Percentiles rank a stretch among this genome's conserved stretches.
Evolutionary conservation across 1,284 basidiomycete species (phyloP).

Genomic region (Puccinia polysora): DNA sequence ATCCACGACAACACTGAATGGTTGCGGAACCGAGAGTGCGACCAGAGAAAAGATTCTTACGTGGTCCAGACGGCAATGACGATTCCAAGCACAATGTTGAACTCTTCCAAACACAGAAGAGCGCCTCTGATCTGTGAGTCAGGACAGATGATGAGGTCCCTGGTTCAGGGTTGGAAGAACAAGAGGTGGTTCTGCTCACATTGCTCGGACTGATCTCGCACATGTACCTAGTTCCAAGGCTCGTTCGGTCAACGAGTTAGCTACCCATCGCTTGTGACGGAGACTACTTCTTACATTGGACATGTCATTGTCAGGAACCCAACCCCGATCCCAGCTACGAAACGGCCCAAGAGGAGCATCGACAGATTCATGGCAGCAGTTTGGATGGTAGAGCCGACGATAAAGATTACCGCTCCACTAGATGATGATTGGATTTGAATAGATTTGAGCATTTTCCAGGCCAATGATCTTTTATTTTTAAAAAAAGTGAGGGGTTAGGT

Average conservation of each 20-base stretch:
- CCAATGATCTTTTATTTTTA: too few relatives aligned
- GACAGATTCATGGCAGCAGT: conserved; percentile 49
- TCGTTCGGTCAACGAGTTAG: not conserved
- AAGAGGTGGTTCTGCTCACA: not conserved
- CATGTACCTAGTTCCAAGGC: conserved; percentile 28
- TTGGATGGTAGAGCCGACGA: conserved; percentile 53
- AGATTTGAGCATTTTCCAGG: too few relatives aligned
- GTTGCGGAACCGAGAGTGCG: too few relatives aligned
- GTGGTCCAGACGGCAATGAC: conserved; percentile 46
- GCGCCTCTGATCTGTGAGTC: conserved; percentile 43
- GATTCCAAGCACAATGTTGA: conserved; percentile 46
- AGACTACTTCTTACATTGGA: conserved; percentile 40
- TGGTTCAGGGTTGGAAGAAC: too few relatives aligned
- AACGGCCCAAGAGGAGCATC: conserved; percentile 49
- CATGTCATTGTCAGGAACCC: conserved; percentile 45
- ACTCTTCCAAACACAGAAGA: conserved; percentile 42
- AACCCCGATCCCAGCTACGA: conserved; percentile 47
- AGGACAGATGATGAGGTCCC: too few relatives aligned
- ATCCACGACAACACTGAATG: not conserved
- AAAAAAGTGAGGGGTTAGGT: not conserved
- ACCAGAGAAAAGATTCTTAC: conserved; percentile 23
- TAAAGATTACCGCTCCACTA: conserved; percentile 52
- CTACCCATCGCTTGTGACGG: not conserved
- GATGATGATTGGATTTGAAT: too few relatives aligned
- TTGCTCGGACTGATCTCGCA: conserved; percentile 38